Evolutionary conservation across 2,329 filamentous ascomycete genomes (phyloP), one percentile per base, ranked within the genome.

Genomic region (Epichloe aotearoae): DNA sequence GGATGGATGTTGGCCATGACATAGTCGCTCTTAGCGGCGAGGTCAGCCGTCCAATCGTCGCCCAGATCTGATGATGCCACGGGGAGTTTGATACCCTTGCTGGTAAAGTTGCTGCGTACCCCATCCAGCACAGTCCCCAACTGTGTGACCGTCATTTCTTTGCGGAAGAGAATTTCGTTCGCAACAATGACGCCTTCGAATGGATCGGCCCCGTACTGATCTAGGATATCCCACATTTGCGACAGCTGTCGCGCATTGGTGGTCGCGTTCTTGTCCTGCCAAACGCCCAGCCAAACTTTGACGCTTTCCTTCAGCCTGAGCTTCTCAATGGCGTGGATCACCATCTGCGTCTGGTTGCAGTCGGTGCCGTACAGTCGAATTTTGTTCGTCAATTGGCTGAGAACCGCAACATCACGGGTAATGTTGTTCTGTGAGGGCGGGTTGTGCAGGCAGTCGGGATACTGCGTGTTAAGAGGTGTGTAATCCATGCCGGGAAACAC

Each of bases 1-100:
- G 93, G 91, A 64, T 97, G 93, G 50, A 97, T 87, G 63, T 97
- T 97, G 58, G 88, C 85, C 90, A 97, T 96, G 67, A 97, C 82
- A 60, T 87, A 83, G 66, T 97, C 90, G 41, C 88, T 86, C 48
- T 80, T 74, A 4, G 69, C 59, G 0, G 85, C 86, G 17, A 97
- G 77, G 2, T 74, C 72, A 0, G 74, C 61, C 3, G 81, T 84
- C 91, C 91, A 97, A 60, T 91, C 85, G 60, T 93, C 84, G 26
- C 91, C 91, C 0, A 97, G 75, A 64, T 97, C 91, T 0, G 86
- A 89, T 0, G 88, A 95, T 1, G 89, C 87, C 12, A 97, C 80
- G 0, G 86, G 86, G 10, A 97, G 72, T 46, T 80, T 69, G 58
- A 90, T 77, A 17, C 75, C 74, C 61, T 80, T 78, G 36, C 71